phyloP scores from a whole-genome alignment of 768 basidiomycete species.

The Leucogyrophana mollusca region DNA sequence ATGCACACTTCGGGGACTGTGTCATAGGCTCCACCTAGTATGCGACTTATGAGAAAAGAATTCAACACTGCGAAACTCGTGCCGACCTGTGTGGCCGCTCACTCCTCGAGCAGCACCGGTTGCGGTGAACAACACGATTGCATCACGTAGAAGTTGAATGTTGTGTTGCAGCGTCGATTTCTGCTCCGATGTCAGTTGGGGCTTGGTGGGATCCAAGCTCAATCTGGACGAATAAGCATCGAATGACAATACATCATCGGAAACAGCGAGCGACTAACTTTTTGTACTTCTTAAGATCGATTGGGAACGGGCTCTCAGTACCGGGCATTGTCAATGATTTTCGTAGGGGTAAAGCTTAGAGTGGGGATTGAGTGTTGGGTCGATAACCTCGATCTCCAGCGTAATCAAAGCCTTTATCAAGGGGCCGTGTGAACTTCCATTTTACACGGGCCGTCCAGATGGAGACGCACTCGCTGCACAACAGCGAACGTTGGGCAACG shows the following conservation, averaged over 20 bases:
- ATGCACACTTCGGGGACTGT: conserved; percentile 87
- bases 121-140: conserved; percentile 82
- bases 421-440: conserved; percentile 24
- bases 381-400: background rate
- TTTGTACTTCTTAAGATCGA: conserved; percentile 76
- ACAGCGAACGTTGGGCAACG: conserved; percentile 16
- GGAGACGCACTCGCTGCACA: conserved; percentile 2
- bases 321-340: conserved; percentile 34
- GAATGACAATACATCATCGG: conserved; percentile 1
- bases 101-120: conserved; percentile 84
- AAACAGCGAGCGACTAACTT: conserved; percentile 42
- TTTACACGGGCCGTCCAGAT: background rate
- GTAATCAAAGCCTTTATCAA: conserved; percentile 18
- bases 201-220: conserved; percentile 67
- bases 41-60: conserved; percentile 13
- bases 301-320: conserved; percentile 57
- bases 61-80: background rate
- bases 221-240: conserved; percentile 42
- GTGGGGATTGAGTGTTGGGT: background rate
- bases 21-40: conserved; percentile 58
- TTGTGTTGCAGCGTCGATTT: conserved; percentile 59
- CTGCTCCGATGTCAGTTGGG: conserved; percentile 62
- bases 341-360: background rate
- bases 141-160: conserved; percentile 81
- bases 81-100: conserved; percentile 76